These are phyloP conservation scores for Psilocybe cubensis DNA, from an alignment of 768 basidiomycete species.

Conservation along the genomic window DNA sequence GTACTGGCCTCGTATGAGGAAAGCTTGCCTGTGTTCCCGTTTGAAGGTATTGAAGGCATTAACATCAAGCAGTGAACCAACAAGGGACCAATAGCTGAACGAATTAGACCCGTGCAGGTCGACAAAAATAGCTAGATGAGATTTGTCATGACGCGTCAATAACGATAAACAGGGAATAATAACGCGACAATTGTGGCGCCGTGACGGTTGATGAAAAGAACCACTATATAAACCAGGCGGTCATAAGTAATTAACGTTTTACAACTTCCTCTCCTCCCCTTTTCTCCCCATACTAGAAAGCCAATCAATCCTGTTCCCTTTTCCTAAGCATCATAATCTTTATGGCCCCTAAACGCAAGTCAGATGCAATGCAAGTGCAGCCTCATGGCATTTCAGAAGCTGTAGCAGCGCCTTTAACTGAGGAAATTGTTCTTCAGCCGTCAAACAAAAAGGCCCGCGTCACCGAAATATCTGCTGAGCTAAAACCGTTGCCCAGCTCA, in stretches of 20 bases:
- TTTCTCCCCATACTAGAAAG: neutral
- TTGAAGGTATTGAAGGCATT: conserved; percentile 8
- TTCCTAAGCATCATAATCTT: neutral
- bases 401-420: conserved; percentile 4
- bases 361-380: conserved; percentile 29
- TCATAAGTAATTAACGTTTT: neutral
- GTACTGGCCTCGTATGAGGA: conserved; percentile 78
- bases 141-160: conserved; percentile 19
- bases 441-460: conserved; percentile 17
- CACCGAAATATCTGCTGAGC: conserved; percentile 19
- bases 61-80: neutral
- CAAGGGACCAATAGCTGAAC: too few relatives aligned
- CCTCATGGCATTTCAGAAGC: neutral
- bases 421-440: conserved; percentile 29
- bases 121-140: conserved; percentile 1
- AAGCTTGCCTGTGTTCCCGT: conserved; percentile 27
- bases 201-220: too few relatives aligned
- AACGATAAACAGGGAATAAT: conserved; percentile 17
- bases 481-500: conserved; percentile 13
- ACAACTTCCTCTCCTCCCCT: neutral
- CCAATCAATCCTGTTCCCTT: neutral
- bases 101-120: too few relatives aligned
- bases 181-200: conserved; percentile 13
- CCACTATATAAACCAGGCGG: conserved; percentile 6
- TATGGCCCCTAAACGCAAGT: conserved; percentile 50